Evolutionary conservation across 306 rosid species (phyloP), one percentile per base, ranked within the genome.

Genomic region (Rosa lucieae): DNA sequence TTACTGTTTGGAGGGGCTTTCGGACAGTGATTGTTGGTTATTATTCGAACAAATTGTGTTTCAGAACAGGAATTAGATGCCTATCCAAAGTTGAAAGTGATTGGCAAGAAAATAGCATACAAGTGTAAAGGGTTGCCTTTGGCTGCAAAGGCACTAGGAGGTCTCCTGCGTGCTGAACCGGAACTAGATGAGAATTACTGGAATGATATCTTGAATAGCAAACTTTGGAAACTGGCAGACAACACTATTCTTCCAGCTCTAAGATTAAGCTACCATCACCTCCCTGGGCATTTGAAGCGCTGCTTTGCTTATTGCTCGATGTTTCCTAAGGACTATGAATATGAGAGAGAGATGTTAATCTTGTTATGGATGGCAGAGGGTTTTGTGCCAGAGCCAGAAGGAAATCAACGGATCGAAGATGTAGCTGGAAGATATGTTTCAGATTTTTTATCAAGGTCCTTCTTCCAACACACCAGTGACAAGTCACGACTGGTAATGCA

Each of bases 81-180:
- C 9, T 44, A 55, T 58, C 76, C 75, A 5, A 68, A 37, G 56
- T 58, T 85, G 8, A 73, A 14, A 51, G 51, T 32, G 37, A 51
- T 88, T n/a, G 86, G 91, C 12, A 73, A 76, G 62, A 70, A 81
- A 65, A 88, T 88, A 20, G 78, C 71, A 14, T 49, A 29, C 10
- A 85, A 83, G 63, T 89, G 90, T 69, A 78, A 52, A 40, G 92
- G 92, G 17, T 68, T 89, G 58, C 92, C 92, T 48, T 74, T 85
- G 44, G 89, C 87, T 10, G 76, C 76, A 5, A 81, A 84, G 74
- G 47, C 86, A 61, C 67, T 87, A 26, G 89, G 81, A 32, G 70
- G 88, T 4, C 73, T 85, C 65, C 43, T 89, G 80, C 81, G 49
- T 4, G 84, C 89, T 79, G 9, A 10, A 3, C 75, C 72, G 52